These are phyloP conservation scores for Trypanosoma conorhini DNA, from an alignment of 208 protist genomes.

Conservation along the genomic window DNA sequence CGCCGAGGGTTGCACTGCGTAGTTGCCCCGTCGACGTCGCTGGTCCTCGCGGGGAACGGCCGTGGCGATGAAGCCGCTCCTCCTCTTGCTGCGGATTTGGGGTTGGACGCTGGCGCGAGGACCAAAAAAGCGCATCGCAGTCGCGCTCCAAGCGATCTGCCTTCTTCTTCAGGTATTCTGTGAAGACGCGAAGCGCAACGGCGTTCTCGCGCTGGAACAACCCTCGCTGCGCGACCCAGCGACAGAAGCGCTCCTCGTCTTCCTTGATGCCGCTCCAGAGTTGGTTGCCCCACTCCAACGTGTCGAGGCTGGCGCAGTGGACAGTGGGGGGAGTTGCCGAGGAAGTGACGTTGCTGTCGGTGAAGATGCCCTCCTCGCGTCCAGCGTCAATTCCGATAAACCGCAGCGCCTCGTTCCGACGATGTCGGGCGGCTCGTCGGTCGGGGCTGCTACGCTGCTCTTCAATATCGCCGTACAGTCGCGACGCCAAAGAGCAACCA, in stretches of 20 bases:
- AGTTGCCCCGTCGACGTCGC: not conserved
- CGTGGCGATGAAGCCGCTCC: not conserved
- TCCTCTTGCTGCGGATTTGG: not conserved
- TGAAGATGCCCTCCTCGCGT: not conserved
- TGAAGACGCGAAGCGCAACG: slow-evolving; percentile 6
- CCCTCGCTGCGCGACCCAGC: slow-evolving; percentile 14
- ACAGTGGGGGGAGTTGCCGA: not conserved
- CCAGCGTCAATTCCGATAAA: not conserved
- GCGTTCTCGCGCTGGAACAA: not conserved
- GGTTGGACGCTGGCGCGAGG: not conserved
- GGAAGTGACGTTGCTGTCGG: not conserved
- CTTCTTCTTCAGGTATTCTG: slow-evolving; percentile 29
- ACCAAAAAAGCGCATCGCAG: slow-evolving; percentile 25
- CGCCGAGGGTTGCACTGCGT: not conserved
- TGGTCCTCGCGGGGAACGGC: not conserved
- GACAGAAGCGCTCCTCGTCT: slow-evolving; percentile 15
- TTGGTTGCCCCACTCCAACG: slow-evolving; percentile 9
- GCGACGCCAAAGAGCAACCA: not conserved
- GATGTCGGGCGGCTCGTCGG: not conserved
- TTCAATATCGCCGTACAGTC: slow-evolving; percentile 3
- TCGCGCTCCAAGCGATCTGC: slow-evolving; percentile 13
- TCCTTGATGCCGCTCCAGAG: slow-evolving; percentile 8
- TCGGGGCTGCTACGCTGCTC: not conserved
- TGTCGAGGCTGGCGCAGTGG: slow-evolving; percentile 3
- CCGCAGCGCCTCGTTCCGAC: slow-evolving; percentile 2